Conservation (phyloP, 2,329 filamentous ascomycete genomes). For the Pestalotiopsis sp. region DNA sequence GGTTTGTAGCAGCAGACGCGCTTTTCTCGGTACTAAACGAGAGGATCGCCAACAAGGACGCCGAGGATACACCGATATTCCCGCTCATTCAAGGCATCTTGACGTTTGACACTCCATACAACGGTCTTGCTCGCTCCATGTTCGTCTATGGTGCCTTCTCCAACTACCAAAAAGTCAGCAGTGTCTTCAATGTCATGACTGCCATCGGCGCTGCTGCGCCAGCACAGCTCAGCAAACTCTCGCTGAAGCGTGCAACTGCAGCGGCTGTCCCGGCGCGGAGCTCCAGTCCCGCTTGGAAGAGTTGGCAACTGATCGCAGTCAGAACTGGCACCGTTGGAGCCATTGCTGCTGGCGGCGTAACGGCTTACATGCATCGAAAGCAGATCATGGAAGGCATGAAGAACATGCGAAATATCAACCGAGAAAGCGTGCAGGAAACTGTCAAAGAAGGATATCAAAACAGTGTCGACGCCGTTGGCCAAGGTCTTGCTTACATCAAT, state of each 20-base stretch:
- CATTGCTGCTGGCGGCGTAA: constrained; percentile 78
- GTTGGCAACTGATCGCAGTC: constrained; percentile 69
- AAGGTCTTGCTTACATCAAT: constrained; percentile 59
- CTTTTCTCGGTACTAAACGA: constrained; percentile 74
- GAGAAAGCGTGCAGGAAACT: constrained; percentile 46
- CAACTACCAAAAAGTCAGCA: constrained; percentile 59
- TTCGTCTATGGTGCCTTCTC: constrained; percentile 63
- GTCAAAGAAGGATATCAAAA: constrained; percentile 51
- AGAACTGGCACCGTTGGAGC: constrained; percentile 81
- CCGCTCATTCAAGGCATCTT: constrained; percentile 80
- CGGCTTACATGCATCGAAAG: constrained; percentile 77
- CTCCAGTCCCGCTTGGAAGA: constrained; percentile 47
- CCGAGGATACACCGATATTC: constrained; percentile 59
- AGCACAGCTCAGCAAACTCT: constrained; percentile 40
- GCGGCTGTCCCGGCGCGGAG: constrained; percentile 21
- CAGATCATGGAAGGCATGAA: constrained; percentile 57
- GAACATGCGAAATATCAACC: constrained; percentile 48
- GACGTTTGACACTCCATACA: constrained; percentile 84
- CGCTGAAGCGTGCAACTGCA: constrained; percentile 26
- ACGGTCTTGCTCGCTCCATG: constrained; percentile 63
- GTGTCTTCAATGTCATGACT: constrained; percentile 59
- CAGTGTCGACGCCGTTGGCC: constrained; percentile 49
- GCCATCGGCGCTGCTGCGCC: constrained; percentile 52
- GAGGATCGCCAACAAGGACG: constrained; percentile 43
- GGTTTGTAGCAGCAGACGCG: constrained; percentile 82